These are phyloP conservation scores for Neofusicoccum parvum DNA, from an alignment of 2,329 filamentous ascomycete species.

Conservation along the genomic window DNA sequence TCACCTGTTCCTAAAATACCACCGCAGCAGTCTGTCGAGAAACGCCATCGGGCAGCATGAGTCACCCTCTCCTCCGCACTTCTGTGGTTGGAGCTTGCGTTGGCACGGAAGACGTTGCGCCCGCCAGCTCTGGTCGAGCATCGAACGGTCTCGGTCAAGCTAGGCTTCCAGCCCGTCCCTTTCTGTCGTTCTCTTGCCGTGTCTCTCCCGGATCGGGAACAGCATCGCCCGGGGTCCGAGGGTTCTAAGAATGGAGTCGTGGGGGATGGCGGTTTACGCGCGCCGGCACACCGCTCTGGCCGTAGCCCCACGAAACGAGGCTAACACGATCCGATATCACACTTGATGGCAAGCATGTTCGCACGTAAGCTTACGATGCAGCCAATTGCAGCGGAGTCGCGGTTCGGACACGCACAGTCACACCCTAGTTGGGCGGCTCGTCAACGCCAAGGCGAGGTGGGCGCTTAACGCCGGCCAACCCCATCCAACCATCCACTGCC, in stretches of 20 bases:
- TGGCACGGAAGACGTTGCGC: too few relatives aligned
- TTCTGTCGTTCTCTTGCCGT: too few relatives aligned
- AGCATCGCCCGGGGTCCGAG: background rate
- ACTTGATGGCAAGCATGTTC: background rate
- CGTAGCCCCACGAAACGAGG: conserved; percentile 11
- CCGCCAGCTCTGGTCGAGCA: too few relatives aligned
- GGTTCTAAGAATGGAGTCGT: background rate
- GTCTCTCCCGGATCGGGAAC: too few relatives aligned
- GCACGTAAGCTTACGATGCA: background rate
- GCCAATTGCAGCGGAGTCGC: background rate
- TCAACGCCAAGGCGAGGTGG: conserved; percentile 4
- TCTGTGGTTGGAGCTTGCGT: too few relatives aligned
- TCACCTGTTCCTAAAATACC: conserved; percentile 12
- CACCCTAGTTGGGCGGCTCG: conserved; percentile 13
- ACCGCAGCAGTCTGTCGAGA: background rate
- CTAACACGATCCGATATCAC: conserved; percentile 9
- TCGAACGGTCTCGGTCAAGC: too few relatives aligned
- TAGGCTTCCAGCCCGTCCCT: too few relatives aligned
- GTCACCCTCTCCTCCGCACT: background rate
- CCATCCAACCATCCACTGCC: background rate
- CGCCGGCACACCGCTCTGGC: background rate
- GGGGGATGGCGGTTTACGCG: background rate
- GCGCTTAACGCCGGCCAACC: conserved; percentile 13
- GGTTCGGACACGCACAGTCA: conserved; percentile 3
- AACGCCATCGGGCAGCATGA: background rate